Evolutionary conservation across 192 early-diverging fungal species (phyloP).

Genomic region (Gonapodya prolifera): DNA sequence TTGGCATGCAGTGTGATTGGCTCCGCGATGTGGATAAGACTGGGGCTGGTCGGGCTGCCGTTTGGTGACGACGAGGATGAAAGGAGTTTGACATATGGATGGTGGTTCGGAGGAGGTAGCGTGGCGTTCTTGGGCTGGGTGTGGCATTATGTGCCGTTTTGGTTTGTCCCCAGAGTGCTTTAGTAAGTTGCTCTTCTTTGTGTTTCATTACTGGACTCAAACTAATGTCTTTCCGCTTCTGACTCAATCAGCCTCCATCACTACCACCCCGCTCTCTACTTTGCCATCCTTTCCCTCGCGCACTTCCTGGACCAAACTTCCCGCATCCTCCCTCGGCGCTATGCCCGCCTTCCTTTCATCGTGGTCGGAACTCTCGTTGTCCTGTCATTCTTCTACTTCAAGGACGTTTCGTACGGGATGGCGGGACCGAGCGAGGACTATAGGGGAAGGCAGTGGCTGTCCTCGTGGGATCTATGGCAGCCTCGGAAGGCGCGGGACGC

Average conservation of each 20-base stretch:
- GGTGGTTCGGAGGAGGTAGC: neutral
- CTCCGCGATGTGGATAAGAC: neutral
- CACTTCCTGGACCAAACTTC: slow-evolving; percentile 48
- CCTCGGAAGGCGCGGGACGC: no score
- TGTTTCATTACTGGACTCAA: neutral
- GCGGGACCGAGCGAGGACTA: neutral
- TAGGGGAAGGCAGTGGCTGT: neutral
- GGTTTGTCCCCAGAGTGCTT: slow-evolving; percentile 70
- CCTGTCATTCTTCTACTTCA: neutral
- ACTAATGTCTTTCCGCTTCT: neutral
- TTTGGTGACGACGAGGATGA: neutral
- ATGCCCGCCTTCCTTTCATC: neutral
- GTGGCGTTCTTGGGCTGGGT: slow-evolving; percentile 63
- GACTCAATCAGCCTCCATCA: slow-evolving; percentile 82
- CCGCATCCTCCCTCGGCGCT: neutral
- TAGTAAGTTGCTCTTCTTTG: slow-evolving; percentile 4
- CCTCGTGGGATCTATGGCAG: neutral
- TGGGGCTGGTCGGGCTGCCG: neutral
- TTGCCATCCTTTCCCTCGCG: slow-evolving; percentile 62
- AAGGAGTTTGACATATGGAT: neutral
- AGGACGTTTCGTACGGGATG: neutral
- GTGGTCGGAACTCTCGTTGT: neutral
- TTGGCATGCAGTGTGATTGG: neutral
- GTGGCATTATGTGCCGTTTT: slow-evolving; percentile 80
- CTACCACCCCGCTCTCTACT: slow-evolving; percentile 88